Percentiles rank a stretch among this genome's conserved stretches.
Evolutionary conservation across 169 alveolate genomes (phyloP).

Genomic region (Besnoitia besnoiti): DNA sequence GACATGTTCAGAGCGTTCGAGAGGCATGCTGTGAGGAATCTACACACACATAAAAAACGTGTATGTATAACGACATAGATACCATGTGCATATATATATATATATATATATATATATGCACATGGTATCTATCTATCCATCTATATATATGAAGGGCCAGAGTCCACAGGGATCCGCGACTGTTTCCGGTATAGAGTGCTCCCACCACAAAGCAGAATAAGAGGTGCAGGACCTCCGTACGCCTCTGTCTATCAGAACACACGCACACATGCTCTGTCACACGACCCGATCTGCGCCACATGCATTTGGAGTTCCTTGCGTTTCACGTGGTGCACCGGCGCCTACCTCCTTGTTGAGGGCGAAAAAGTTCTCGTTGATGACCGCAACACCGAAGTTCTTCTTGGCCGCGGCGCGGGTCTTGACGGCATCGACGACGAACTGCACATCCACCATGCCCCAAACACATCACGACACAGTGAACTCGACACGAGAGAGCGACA

Average conservation of each 20-base stretch:
- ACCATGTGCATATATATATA: not conserved
- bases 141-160: too few relatives aligned
- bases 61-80: not conserved
- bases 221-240: too few relatives aligned
- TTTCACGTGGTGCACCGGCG: not conserved
- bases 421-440: conserved; percentile 84
- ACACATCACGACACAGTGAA: too few relatives aligned
- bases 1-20: too few relatives aligned
- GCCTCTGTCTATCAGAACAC: too few relatives aligned
- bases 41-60: not conserved
- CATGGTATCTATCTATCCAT: too few relatives aligned
- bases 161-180: too few relatives aligned
- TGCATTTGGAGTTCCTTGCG: not conserved
- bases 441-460: conserved; percentile 59
- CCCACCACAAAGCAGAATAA: too few relatives aligned
- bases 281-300: not conserved
- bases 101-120: too few relatives aligned
- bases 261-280: not conserved
- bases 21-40: too few relatives aligned
- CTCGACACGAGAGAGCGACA: too few relatives aligned
- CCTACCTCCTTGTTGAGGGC: conserved; percentile 40
- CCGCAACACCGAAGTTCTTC: conserved; percentile 87
- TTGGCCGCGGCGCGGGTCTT: conserved; percentile 83
- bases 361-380: conserved; percentile 65
- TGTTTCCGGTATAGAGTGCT: too few relatives aligned